Evolutionary conservation across 176 grass and related monocot species (phyloP), one percentile per base, ranked within the genome.

Genomic region (Hordeum marinum): DNA sequence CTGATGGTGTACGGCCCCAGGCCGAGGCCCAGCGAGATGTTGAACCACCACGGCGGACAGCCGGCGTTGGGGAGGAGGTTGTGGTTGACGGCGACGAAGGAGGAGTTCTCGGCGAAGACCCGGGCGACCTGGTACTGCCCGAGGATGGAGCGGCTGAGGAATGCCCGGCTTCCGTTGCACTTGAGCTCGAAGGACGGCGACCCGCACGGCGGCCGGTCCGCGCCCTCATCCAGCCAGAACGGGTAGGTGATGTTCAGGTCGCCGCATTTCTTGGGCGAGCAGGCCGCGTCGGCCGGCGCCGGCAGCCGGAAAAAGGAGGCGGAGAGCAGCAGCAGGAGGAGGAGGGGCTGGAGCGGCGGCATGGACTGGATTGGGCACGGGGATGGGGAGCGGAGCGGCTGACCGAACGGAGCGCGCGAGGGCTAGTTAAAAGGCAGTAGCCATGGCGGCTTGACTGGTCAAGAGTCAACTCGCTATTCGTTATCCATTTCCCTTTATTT

Each of bases 171-270:
- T 29, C 4, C 4, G 68, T 52, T 84, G 80, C 89, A 90, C 0
- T 29, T 37, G 84, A 87, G 59, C 89, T 60, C 21, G 75, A 83
- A 90, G 0, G 80, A 10, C 60, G 46, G 75, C 2, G 80, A 13
- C 0, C 88, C 88, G 83, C 88, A 90, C 18, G 52, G 9, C 32
- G 41, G 41, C 6, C 3, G 2, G 18, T 42, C 41, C 32, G 21
- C 25, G 59, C 64, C 42, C 73, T 90, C 79, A 4, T 85, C 72
- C 32, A 86, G 41, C 88, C 88, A 86, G 84, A 90, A 90, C 24
- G 88, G 79, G 55, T 86, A 86, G 7, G 63, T 4, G 55, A 86
- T 35, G 31, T 15, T 55, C 6, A 86, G 72, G 1, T 1, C 3
- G 10, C 72, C 54, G 78, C 83, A 90, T 4, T 0, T 0, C 83